Percentiles rank a stretch among this genome's conserved stretches.
Conservation (phyloP, 2,329 filamentous ascomycete species). For the Ascomycota sp. region DNA sequence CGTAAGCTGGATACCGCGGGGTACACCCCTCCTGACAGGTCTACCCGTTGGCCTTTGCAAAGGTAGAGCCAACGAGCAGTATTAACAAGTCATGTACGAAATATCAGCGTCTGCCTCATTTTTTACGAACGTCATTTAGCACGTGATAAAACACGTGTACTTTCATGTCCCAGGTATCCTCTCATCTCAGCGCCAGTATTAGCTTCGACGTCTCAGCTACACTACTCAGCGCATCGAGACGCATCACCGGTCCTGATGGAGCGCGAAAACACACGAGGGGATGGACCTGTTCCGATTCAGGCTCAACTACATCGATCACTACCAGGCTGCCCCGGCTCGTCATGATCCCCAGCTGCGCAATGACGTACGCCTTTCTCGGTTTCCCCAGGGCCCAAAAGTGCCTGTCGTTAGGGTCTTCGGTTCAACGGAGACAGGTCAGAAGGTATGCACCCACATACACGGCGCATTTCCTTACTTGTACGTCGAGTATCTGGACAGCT, state of each 20-base stretch:
- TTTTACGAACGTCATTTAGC: no score
- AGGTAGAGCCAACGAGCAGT: no score
- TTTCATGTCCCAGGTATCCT: no score
- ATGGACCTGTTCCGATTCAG: constrained; percentile 67
- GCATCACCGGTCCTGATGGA: constrained; percentile 5
- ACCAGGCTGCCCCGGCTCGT: constrained; percentile 58
- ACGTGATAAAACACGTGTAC: no score
- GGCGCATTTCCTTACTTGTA: constrained; percentile 94
- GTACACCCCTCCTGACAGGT: no score
- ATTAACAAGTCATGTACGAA: no score
- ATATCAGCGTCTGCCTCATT: no score
- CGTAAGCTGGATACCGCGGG: no score
- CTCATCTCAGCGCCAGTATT: no score
- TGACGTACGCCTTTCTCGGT: constrained; percentile 35
- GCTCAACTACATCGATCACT: constrained; percentile 90
- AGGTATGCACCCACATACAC: constrained; percentile 88
- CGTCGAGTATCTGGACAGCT: constrained; percentile 57
- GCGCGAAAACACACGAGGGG: constrained; percentile 4
- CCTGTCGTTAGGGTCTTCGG: constrained; percentile 84
- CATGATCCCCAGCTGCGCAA: constrained; percentile 65
- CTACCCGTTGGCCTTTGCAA: no score
- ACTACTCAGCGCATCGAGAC: no score
- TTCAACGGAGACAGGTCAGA: constrained; percentile 82
- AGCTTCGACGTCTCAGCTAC: no score
- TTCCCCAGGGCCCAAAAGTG: constrained; percentile 47